Base-by-base conservation (phyloP, 495 filamentous ascomycete species). In the Talaromyces thailandensis region DNA sequence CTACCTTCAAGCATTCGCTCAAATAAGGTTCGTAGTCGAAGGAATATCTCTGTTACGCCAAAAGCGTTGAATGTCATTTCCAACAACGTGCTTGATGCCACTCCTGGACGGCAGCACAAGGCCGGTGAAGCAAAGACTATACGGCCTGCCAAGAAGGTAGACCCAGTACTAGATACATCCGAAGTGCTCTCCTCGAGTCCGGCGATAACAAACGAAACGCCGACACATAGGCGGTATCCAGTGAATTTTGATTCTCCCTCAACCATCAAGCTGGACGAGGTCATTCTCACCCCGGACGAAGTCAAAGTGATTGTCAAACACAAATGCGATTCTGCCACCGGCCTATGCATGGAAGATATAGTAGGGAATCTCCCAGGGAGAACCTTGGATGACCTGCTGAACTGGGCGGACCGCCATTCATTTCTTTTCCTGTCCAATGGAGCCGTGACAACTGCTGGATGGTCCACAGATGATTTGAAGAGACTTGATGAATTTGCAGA, bases 391-490 rank as follows among this genome's bases (percentile, higher is more conserved):
- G 58, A 70, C 14, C 50, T 78, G 3, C 58, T 55, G 14, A 74
- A 78, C 59, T 79, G 77, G 77, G 70, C 29, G 40, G 62, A 71
- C 16, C 71, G 69, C 12, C 69, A 67, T 6, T 62, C 63, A 6
- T 70, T 72, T 25, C 74, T 76, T 55, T 51, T 61, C 23, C 74
- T 76, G 57, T 51, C 40, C 6, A 40, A 61, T 29, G 25, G 59
- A 16, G 26, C 8, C 6, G 6, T 51, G 3, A 51, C 43, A 16
- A 50, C 25, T 32, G 43, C 9, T n/a, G 59, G 45, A 3, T 79
- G 77, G 77, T 71, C 75, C 5, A 40, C 66, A 18, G 40, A 62
- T 26, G 77, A 79, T 56, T 56, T 67, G 29, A 59, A 65, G n/a
- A 67, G 64, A 28, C 60, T 79, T 28, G 58, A 67, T n/a, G 45